Evolutionary conservation across 2,329 filamentous ascomycete species (phyloP).

Genomic region (Stagonosporopsis cucurbitacearum): DNA sequence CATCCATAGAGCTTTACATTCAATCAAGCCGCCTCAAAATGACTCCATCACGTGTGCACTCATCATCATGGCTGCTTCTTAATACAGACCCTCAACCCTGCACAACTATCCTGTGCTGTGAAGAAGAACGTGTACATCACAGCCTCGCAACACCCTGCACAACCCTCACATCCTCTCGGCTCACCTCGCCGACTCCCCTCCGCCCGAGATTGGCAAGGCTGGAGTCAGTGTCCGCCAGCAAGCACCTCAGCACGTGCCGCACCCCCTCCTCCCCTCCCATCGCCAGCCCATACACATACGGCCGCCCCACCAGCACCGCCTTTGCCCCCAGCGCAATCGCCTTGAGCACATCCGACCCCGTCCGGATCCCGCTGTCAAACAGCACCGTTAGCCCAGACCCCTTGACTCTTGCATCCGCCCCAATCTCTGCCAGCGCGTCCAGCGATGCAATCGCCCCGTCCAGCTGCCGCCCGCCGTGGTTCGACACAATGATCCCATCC

Average conservation of each 20-base stretch:
- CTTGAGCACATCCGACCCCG: conserved; percentile 47
- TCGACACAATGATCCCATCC: conserved; percentile 49
- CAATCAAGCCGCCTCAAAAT: too few species aligned
- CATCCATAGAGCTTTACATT: too few species aligned
- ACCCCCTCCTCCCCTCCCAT: conserved; percentile 49
- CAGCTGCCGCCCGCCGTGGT: conserved; percentile 48
- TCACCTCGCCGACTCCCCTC: conserved; percentile 36
- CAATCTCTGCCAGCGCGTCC: conserved; percentile 47
- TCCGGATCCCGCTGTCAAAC: conserved; percentile 48
- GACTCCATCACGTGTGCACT: too few species aligned
- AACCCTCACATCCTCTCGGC: conserved; percentile 37
- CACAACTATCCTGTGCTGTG: too few species aligned
- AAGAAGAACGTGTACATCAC: too few species aligned
- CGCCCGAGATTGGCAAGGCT: conserved; percentile 45
- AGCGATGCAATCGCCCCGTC: conserved; percentile 45
- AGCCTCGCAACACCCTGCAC: conserved; percentile 36
- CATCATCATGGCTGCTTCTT: too few species aligned
- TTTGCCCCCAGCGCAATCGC: conserved; percentile 48
- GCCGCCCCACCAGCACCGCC: conserved; percentile 45
- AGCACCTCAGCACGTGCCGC: conserved; percentile 45
- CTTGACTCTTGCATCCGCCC: conserved; percentile 41
- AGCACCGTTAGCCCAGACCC: conserved; percentile 39
- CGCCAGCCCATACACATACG: conserved; percentile 47
- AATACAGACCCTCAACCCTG: not conserved
- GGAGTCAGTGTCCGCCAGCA: conserved; percentile 42